phyloP scores from a whole-genome alignment of 768 basidiomycete species.

The Amanita jacksonii region DNA sequence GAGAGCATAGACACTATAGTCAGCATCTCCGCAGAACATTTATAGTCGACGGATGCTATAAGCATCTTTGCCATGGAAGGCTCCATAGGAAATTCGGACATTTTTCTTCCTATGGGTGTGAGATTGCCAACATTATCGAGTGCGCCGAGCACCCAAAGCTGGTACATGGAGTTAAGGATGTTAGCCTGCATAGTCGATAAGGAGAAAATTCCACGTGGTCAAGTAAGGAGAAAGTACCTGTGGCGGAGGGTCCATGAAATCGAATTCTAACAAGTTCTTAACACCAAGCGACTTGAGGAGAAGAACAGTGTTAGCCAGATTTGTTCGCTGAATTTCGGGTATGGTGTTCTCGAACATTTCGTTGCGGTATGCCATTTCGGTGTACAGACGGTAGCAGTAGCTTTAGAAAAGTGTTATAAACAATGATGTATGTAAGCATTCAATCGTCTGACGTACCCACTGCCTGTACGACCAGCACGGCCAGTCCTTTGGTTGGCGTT shows the following conservation, averaged over 20 bases:
- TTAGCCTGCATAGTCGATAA: slow-evolving; percentile 51
- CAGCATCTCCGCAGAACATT: slow-evolving; percentile 91
- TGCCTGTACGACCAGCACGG: slow-evolving; percentile 93
- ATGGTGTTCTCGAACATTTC: slow-evolving; percentile 95
- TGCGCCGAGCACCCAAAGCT: slow-evolving; percentile 97
- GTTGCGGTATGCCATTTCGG: slow-evolving; percentile 93
- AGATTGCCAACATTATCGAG: slow-evolving; percentile 97
- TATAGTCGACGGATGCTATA: slow-evolving; percentile 88
- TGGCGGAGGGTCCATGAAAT: slow-evolving; percentile 99
- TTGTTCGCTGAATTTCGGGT: slow-evolving; percentile 97
- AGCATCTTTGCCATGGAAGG: slow-evolving; percentile 99
- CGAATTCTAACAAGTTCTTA: slow-evolving; percentile 94
- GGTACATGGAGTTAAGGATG: slow-evolving; percentile 99
- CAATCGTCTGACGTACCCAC: slow-evolving; percentile 50
- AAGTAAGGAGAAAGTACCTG: slow-evolving; percentile 41
- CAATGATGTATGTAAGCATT: background rate
- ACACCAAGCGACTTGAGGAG: slow-evolving; percentile 94
- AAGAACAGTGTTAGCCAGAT: slow-evolving; percentile 93
- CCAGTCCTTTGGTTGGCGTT: slow-evolving; percentile 96
- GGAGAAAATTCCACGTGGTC: background rate
- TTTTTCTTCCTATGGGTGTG: slow-evolving; percentile 85
- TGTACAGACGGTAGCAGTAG: slow-evolving; percentile 94
- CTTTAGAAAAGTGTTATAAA: slow-evolving; percentile 26
- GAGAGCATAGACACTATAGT: slow-evolving; percentile 99
- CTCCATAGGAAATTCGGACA: slow-evolving; percentile 99